Base-by-base conservation (phyloP, 306 rosid species). In the Benincasa hispida region DNA sequence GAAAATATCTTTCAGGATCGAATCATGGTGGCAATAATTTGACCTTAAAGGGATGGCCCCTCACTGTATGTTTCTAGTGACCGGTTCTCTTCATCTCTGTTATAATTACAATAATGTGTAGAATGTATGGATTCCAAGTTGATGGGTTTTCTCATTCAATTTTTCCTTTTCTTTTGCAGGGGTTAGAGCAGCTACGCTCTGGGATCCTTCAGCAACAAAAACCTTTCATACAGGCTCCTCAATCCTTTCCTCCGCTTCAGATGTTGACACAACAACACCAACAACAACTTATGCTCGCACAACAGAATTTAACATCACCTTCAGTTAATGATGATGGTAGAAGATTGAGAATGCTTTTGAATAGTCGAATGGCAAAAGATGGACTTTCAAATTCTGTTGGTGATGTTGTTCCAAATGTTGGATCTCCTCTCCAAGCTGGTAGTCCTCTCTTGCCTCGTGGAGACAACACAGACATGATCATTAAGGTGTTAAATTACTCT, bases 21-120 rank as follows among this genome's bases (percentile, higher is more conserved):
- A 95, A 95, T 85, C 99, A 95, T 88, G 97, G 97, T 70, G 82
- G 92, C 83, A 95, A 82, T 83, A 95, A 90, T 83, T 87, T 95
- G 92, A 95, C 99, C 68, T 79, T 95, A 72, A 95, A 92, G 86
- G 99, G 99, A 68, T 95, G 99, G 99, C 99, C 99, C 0, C 92
- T 95, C 66, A 92, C 97, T 1, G 99, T 95, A 86, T 77, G 99
- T 81, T 70, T 76, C 42, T 54, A 0, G 59, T 39, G 59, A 24
- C 47, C 34, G 54, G 15, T 54, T 72, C 24, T 24, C 19, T 32
- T 30, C 34, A 60, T n/a, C 25, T 76, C 79, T 78, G 39, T 27
- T 17, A 72, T 72, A 32, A 17, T 18, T 72, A 50, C 45, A 5
- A 2, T 50, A 30, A 27, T 17, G 56, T 48, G 42, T 72, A 72